phyloP scores from a whole-genome alignment of 2,329 filamentous ascomycete species.

The Huntiella moniliformis region DNA sequence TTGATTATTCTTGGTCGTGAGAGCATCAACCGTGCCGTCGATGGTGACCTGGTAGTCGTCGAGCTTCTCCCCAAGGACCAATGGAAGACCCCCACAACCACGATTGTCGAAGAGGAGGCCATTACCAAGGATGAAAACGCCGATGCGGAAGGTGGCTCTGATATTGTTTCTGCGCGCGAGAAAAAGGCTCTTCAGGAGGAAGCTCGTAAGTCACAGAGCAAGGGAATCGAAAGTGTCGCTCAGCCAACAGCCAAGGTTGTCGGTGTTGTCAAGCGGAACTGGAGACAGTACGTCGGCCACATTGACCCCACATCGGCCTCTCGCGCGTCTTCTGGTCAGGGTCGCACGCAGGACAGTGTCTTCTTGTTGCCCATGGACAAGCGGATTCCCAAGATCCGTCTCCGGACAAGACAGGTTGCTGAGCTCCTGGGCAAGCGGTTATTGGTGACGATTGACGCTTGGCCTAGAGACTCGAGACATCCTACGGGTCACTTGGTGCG shows the following conservation, averaged over 20 bases:
- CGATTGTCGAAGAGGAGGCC: constrained; percentile 85
- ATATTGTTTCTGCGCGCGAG: constrained; percentile 50
- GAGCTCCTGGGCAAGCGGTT: constrained; percentile 84
- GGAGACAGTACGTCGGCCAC: constrained; percentile 94
- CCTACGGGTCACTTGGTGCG: constrained; percentile 87
- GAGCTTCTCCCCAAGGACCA: constrained; percentile 86
- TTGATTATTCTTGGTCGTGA: constrained; percentile 79
- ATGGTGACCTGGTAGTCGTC: constrained; percentile 82
- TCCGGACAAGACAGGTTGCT: constrained; percentile 75
- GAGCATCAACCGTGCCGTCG: constrained; percentile 86
- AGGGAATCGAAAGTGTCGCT: constrained; percentile 53
- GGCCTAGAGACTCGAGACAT: constrained; percentile 85
- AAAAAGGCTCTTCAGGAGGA: constrained; percentile 76
- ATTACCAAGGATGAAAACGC: constrained; percentile 88
- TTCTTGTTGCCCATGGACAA: constrained; percentile 98
- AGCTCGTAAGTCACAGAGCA: constrained; percentile 67
- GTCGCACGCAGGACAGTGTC: constrained; percentile 73
- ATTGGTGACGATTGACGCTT: constrained; percentile 81
- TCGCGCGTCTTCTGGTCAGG: constrained; percentile 46
- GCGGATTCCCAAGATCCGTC: constrained; percentile 84
- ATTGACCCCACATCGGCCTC: constrained; percentile 75
- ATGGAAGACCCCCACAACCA: constrained; percentile 91
- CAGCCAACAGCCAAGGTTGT: constrained; percentile 88
- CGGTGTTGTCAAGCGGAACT: constrained; percentile 85
- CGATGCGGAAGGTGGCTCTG: constrained; percentile 58